phyloP scores from a whole-genome alignment of 2,329 filamentous ascomycete genomes.

The Aspergillus brasiliensis region DNA sequence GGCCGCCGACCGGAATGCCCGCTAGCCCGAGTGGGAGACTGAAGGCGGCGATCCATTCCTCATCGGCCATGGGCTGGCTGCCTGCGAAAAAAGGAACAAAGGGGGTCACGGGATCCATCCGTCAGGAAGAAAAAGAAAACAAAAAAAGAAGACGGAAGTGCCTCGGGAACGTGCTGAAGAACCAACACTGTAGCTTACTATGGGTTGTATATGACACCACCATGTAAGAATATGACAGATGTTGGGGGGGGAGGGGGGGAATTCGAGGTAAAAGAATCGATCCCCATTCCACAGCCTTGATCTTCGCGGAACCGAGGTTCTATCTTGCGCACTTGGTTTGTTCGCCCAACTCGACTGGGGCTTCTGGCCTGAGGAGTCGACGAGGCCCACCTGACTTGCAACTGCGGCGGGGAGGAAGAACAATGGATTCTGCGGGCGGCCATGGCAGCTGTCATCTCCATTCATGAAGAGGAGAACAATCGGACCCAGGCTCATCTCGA shows the following conservation, averaged over 20 bases:
- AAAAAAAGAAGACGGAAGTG: neutral
- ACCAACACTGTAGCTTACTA: no score
- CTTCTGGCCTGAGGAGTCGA: constrained; percentile 3
- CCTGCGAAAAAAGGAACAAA: constrained; percentile 2
- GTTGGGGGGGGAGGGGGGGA: neutral
- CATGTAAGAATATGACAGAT: no score
- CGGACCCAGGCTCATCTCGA: neutral
- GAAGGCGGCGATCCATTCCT: constrained; percentile 2
- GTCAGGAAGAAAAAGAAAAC: neutral
- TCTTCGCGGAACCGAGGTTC: no score
- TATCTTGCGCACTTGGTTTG: constrained; percentile 18
- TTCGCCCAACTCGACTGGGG: constrained; percentile 13
- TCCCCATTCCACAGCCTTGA: neutral
- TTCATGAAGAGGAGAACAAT: constrained; percentile 14
- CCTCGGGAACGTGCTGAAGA: no score
- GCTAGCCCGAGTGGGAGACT: neutral
- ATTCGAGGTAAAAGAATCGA: neutral
- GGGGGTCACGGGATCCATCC: neutral
- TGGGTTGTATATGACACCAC: no score
- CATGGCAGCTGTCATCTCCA: constrained; percentile 2
- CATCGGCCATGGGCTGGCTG: neutral
- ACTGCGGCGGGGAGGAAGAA: constrained; percentile 14
- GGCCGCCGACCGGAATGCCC: constrained; percentile 6
- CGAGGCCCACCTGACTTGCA: neutral
- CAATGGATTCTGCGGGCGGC: constrained; percentile 14